Evolutionary conservation across 139 green algal genomes (phyloP).

Genomic region (Chlorella vulgaris): DNA sequence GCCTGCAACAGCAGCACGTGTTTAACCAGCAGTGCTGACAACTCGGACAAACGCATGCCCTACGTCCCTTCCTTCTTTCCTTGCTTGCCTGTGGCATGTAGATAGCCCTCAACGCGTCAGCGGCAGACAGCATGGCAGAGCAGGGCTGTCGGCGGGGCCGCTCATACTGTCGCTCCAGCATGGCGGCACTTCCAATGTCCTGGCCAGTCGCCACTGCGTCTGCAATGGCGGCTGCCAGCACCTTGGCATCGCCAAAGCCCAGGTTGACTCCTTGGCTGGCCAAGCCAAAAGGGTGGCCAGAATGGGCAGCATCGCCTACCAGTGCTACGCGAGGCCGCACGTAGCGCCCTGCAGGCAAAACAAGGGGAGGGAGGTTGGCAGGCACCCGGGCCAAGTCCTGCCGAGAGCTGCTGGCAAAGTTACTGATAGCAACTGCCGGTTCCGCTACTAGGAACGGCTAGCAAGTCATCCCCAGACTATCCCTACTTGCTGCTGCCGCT

Average conservation of each 20-base stretch:
- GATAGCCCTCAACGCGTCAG: conserved; percentile 62
- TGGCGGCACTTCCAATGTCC: conserved; percentile 53
- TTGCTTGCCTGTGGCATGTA: conserved; percentile 57
- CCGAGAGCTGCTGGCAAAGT: too few relatives aligned
- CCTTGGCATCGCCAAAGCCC: conserved; percentile 73
- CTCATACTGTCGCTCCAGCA: conserved; percentile 70
- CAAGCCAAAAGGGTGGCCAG: conserved; percentile 51
- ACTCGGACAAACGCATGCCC: too few relatives aligned
- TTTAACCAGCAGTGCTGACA: too few relatives aligned
- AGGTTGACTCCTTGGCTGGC: conserved; percentile 74
- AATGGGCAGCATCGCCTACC: conserved; percentile 83
- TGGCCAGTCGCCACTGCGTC: conserved; percentile 53
- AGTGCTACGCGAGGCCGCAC: conserved; percentile 73
- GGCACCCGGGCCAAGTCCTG: too few relatives aligned
- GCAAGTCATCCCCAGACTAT: too few relatives aligned
- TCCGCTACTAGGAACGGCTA: too few relatives aligned
- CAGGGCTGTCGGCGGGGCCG: conserved; percentile 60
- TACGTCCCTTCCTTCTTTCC: too few relatives aligned
- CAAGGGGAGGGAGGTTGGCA: background rate
- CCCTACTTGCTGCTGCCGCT: too few relatives aligned
- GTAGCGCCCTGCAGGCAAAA: conserved; percentile 55
- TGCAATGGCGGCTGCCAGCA: conserved; percentile 58
- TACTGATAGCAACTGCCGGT: too few relatives aligned
- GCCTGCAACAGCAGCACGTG: background rate
- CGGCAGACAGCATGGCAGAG: conserved; percentile 61